Conservation (phyloP, 164 flowering plant genomes). For the Brasenia schreberi region DNA sequence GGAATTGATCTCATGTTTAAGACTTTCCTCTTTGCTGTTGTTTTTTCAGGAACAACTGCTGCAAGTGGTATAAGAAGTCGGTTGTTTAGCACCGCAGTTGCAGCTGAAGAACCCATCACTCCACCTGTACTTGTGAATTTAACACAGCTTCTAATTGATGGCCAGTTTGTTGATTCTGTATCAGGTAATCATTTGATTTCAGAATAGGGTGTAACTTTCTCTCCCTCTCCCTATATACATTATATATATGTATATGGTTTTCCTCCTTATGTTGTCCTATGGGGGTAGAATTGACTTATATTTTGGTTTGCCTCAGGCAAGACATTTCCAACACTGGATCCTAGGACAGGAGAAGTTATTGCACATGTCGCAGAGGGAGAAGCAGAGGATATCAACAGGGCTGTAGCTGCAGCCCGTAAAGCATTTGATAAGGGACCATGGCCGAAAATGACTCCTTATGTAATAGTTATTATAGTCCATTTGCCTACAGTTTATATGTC, state of each 20-base stretch:
- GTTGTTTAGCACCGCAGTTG: constrained; percentile 31
- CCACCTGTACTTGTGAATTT: constrained; percentile 33
- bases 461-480: constrained; percentile 1
- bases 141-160: constrained; percentile 47
- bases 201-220: background rate
- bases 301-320: constrained; percentile 28
- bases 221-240: no score
- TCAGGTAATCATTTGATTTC: constrained; percentile 24
- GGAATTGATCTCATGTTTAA: background rate
- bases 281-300: background rate
- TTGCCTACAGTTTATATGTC: no score
- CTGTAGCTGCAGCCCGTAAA: constrained; percentile 58
- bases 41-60: background rate
- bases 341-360: constrained; percentile 59
- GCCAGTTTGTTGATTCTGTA: constrained; percentile 55
- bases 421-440: constrained; percentile 75
- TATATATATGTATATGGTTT: no score
- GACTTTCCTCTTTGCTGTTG: background rate
- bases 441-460: constrained; percentile 46
- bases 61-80: constrained; percentile 8
- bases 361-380: constrained; percentile 65
- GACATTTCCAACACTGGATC: constrained; percentile 53
- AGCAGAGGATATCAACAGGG: constrained; percentile 45
- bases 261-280: background rate
- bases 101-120: constrained; percentile 31